These are phyloP conservation scores for Pestalotiopsis sp. DNA, from an alignment of 2,329 filamentous ascomycete genomes.

Conservation along the genomic window DNA sequence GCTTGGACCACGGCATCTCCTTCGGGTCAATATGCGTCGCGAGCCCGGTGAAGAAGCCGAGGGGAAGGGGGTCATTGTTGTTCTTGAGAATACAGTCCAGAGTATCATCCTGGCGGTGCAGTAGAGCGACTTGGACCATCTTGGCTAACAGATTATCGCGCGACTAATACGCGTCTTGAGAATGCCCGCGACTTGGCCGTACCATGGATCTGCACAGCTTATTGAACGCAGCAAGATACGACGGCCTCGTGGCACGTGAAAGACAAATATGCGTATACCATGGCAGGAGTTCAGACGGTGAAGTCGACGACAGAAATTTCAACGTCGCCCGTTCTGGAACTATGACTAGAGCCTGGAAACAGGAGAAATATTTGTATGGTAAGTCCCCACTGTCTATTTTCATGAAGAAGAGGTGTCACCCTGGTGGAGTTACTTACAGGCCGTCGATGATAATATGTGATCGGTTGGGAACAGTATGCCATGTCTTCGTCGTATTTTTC, in stretches of 20 bases:
- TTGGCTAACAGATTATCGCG: not conserved
- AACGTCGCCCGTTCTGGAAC: not conserved
- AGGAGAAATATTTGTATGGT: not conserved
- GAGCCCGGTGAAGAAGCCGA: not conserved
- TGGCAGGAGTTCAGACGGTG: not conserved
- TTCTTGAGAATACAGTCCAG: not conserved
- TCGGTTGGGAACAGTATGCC: not conserved
- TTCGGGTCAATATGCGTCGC: not conserved
- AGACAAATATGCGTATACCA: not conserved
- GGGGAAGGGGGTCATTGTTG: not conserved
- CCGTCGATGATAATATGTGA: not conserved
- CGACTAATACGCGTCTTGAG: not conserved
- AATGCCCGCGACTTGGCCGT: not conserved
- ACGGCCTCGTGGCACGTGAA: not conserved
- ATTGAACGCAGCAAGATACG: not conserved
- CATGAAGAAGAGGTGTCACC: not conserved
- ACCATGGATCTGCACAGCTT: not conserved
- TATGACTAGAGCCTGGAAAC: not conserved
- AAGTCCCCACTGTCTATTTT: not conserved
- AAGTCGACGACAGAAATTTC: not conserved
- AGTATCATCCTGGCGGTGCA: not conserved
- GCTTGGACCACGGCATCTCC: not conserved
- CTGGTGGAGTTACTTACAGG: not conserved
- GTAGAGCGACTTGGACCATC: not conserved
- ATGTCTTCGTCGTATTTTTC: not conserved